Base-by-base conservation (phyloP, 208 protist genomes). In the Crithidia bombi region DNA sequence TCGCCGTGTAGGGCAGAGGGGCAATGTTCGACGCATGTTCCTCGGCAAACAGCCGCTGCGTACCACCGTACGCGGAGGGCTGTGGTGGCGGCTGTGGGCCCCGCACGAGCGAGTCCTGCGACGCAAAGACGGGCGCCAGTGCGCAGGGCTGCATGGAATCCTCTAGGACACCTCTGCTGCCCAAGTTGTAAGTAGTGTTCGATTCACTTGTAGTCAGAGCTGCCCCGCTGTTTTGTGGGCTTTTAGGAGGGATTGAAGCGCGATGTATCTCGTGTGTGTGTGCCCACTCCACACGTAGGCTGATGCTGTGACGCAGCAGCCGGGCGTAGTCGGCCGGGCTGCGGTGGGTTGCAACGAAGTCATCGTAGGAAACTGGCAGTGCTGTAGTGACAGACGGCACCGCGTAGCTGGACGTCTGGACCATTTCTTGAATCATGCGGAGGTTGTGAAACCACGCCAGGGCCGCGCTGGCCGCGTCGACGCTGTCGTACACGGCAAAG, bases 401-500 rank as follows among this genome's bases (percentile, higher is more conserved):
- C 0, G 33, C 25, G 38, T n/a, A 52, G 26, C 32, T 51, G n/a
- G 74, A 76, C 10, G 44, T 56, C 44, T 54, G 55, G 9, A 75
- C 74, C 51, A 75, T 66, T 19, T 77, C 67, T 10, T 73, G 58
- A 1, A 75, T 69, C 4, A 75, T 57, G 2, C 32, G 52, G 10
- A 82, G 38, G 43, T 43, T 39, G 14, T 79, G 39, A 61, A 92
- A 86, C 87, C 87, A 92, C 65, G 59, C 28, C 49, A 89, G 58
- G 14, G 87, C 83, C 3, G 50, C 54, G 3, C 54, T 57, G 3
- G 87, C 83, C 30, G 56, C 26, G 4, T 75, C 77, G 14, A 25
- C 12, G 21, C 57, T 80, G 41, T 79, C 61, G 66, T 92, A 92
- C 19, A 82, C 79, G 19, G 74, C 87, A 67, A 92, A 92, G 39